Base-by-base conservation (phyloP, 2,329 filamentous ascomycete species). In the Aureobasidium sp. region DNA sequence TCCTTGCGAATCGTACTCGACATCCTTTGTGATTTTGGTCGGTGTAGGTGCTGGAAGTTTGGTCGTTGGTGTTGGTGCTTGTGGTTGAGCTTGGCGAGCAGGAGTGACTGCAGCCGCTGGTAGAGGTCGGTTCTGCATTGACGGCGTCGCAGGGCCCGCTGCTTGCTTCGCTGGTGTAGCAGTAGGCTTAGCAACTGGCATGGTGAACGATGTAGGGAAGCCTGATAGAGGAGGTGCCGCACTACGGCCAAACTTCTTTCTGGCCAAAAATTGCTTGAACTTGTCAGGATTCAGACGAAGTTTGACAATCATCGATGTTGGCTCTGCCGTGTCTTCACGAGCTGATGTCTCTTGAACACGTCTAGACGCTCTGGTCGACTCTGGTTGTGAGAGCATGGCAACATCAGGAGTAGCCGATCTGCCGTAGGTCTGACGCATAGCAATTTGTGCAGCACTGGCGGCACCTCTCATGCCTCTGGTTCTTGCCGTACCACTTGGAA, bases 391-490 rank as follows among this genome's bases (percentile, higher is more conserved):
- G 79, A 75, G 48, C 16, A 70, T 65, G 47, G 80, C 82, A 10
- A 86, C 79, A 72, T 97, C 94, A 3, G 94, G 94, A 0, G 94
- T 97, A 72, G 92, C 90, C 36, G 93, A 97, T 64, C 94, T 87
- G n/a, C 78, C 79, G 49, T 70, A 72, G 65, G 90, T 88, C 41
- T 87, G 87, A 65, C 83, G 78, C 85, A 97, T 93, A 61, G 92
- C 88, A 66, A 91, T 90, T 71, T 93, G 89, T 5, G 93, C 93
- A 47, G 88, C 89, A 30, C 86, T 87, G 16, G 93, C 93, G 16
- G 93, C 93, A 59, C 91, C 91, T 62, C 93, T 87, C 84, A 97
- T 91, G 52, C 88, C 88, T 72, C 93, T 84, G 9, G 91, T 96
- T 65, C 93, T 84, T 41, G 91, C 88, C 1, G 92, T 96, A 66